Conservation (phyloP, 2,329 filamentous ascomycete species). For the Byssochlamys sp. region DNA sequence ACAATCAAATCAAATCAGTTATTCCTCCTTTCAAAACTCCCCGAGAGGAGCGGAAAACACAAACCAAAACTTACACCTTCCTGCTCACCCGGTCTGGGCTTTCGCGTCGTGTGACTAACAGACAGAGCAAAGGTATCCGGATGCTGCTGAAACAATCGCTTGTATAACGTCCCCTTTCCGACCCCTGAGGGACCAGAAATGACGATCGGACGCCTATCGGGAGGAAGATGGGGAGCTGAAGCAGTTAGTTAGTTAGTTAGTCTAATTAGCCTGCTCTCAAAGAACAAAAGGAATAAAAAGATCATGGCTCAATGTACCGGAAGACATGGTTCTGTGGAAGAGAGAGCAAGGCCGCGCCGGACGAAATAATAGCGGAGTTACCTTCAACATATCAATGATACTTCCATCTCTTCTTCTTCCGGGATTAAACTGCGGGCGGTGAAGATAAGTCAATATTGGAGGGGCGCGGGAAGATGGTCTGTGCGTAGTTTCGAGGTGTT, state of each 20-base stretch:
- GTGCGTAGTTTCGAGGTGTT: not conserved
- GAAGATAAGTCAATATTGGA: not conserved
- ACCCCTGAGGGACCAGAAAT: constrained; percentile 34
- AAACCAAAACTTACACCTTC: constrained; percentile 31
- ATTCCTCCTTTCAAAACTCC: not conserved
- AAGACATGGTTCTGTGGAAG: not conserved
- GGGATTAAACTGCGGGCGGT: not conserved
- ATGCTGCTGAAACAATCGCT: constrained; percentile 31
- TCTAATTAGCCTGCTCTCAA: not conserved
- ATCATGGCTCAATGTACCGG: not conserved
- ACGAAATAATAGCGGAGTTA: not conserved
- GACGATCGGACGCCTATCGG: constrained; percentile 26
- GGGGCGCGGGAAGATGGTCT: not conserved
- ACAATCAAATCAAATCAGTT: not conserved
- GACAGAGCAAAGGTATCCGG: constrained; percentile 36
- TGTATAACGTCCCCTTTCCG: constrained; percentile 36
- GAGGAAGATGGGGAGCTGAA: not conserved
- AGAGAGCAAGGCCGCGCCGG: not conserved
- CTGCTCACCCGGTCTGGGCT: constrained; percentile 66
- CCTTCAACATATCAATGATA: not conserved
- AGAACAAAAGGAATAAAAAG: not conserved
- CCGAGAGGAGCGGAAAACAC: not conserved
- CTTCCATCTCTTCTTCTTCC: not conserved
- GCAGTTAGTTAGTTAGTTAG: not conserved
- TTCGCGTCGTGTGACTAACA: constrained; percentile 62